phyloP scores from a whole-genome alignment of 148 eudicot genomes.

The Linanthus parryae region DNA sequence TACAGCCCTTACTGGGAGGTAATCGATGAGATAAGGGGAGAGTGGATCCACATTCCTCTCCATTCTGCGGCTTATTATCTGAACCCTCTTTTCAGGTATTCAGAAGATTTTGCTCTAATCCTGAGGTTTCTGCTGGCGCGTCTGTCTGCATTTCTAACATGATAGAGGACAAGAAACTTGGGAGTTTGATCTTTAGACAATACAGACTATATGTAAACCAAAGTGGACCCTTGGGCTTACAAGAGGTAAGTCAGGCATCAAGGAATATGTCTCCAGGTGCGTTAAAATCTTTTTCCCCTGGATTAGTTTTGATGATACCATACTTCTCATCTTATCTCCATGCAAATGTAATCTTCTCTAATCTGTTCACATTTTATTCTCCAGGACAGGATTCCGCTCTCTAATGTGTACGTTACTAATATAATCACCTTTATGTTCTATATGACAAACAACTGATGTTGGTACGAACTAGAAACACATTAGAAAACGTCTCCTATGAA shows the following conservation, averaged over 20 bases:
- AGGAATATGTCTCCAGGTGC: slow-evolving; percentile 52
- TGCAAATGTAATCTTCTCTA: too few species aligned
- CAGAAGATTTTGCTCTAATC: slow-evolving; percentile 35
- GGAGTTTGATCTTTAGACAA: slow-evolving; percentile 32
- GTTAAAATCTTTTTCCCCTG: too few species aligned
- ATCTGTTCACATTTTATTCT: too few species aligned
- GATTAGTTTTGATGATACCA: too few species aligned
- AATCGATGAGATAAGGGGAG: slow-evolving; percentile 64
- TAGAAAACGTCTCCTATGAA: too few species aligned
- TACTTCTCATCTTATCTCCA: too few species aligned
- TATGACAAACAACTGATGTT: too few species aligned
- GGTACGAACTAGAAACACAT: too few species aligned
- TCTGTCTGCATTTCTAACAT: slow-evolving; percentile 33
- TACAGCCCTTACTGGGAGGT: slow-evolving; percentile 39
- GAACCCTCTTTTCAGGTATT: slow-evolving; percentile 37
- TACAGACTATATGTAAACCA: slow-evolving; percentile 25
- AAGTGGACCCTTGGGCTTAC: slow-evolving; percentile 30
- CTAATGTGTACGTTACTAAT: too few species aligned
- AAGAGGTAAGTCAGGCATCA: slow-evolving; percentile 17
- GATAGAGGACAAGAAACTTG: slow-evolving; percentile 18
- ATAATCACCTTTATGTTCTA: too few species aligned
- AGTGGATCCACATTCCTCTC: slow-evolving; percentile 51
- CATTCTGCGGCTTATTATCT: slow-evolving; percentile 63
- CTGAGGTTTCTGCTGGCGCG: slow-evolving; percentile 51
- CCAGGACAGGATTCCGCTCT: too few species aligned